A percentile compares a stretch with the other conserved stretches of the same genome.
phyloP scores from a whole-genome alignment of 305 asterid species.

The Coffea humblotiana region DNA sequence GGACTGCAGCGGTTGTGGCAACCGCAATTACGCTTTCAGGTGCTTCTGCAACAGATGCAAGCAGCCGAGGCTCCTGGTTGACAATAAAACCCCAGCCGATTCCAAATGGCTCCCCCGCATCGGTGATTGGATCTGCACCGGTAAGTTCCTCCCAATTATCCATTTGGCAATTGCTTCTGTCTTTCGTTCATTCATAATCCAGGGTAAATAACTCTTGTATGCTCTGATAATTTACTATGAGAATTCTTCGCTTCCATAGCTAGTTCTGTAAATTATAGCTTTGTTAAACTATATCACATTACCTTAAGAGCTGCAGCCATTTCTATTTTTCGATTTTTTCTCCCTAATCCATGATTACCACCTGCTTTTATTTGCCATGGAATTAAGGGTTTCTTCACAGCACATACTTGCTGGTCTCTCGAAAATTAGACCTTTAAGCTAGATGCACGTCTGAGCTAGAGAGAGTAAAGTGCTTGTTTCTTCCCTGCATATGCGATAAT shows the following conservation, averaged over 20 bases:
- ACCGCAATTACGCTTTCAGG: conserved; percentile 79
- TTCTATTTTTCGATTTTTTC: not conserved
- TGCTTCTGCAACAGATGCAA: conserved; percentile 83
- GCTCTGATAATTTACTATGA: not conserved
- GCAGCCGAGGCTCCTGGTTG: conserved; percentile 87
- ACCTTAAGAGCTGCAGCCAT: not conserved
- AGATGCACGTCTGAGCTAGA: no score
- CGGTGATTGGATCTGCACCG: conserved; percentile 94
- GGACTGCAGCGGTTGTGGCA: conserved; percentile 76
- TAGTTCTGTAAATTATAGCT: no score
- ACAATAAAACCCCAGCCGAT: conserved; percentile 67
- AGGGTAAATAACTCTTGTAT: not conserved
- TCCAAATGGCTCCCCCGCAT: conserved; percentile 93
- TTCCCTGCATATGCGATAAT: not conserved
- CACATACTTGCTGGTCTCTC: not conserved
- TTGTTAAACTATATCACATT: no score
- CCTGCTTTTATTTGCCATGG: not conserved
- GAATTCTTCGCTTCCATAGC: not conserved
- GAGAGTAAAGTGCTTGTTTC: not conserved
- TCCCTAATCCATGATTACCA: no score
- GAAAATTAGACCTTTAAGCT: not conserved
- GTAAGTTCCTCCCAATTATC: conserved; percentile 26
- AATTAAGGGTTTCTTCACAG: not conserved
- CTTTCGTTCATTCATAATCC: not conserved
- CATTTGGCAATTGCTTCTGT: no score